These are phyloP conservation scores for Alternaria conjuncta DNA, from an alignment of 2,329 filamentous ascomycete species.

Conservation along the genomic window DNA sequence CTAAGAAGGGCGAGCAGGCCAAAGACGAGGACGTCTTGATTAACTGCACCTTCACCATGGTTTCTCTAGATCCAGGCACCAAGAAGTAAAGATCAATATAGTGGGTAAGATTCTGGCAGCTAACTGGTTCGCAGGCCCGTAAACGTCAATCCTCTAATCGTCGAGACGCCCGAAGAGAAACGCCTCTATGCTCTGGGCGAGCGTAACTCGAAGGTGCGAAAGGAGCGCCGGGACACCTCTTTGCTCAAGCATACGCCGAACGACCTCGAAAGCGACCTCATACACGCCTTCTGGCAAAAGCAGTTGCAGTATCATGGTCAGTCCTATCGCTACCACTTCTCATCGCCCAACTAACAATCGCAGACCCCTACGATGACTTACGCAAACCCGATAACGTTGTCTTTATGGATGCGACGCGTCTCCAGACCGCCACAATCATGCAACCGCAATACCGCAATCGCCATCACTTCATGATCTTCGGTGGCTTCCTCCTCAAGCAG, in stretches of 20 bases:
- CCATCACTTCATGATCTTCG: constrained; percentile 81
- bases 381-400: constrained; percentile 64
- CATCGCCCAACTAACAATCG: not conserved
- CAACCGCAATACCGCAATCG: constrained; percentile 74
- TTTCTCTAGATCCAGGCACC: constrained; percentile 71
- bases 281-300: constrained; percentile 75
- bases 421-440: constrained; percentile 75
- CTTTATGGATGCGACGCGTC: constrained; percentile 67
- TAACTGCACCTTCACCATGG: constrained; percentile 80
- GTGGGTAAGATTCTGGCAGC: not conserved
- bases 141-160: constrained; percentile 65
- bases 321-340: constrained; percentile 7
- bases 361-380: constrained; percentile 62
- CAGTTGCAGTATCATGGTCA: constrained; percentile 67
- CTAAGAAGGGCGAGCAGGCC: constrained; percentile 62
- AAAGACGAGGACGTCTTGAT: constrained; percentile 69
- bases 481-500: constrained; percentile 75
- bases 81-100: constrained; percentile 64
- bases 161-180: constrained; percentile 71
- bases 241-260: constrained; percentile 72
- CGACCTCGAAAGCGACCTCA: constrained; percentile 72
- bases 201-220: constrained; percentile 71
- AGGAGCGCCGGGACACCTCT: constrained; percentile 64
- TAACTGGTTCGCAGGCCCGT: constrained; percentile 55
- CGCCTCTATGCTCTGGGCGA: constrained; percentile 68